Evolutionary conservation across 192 early-diverging fungal species (phyloP), one percentile per base, ranked within the genome.

Genomic region (Allomyces macrogynus): DNA sequence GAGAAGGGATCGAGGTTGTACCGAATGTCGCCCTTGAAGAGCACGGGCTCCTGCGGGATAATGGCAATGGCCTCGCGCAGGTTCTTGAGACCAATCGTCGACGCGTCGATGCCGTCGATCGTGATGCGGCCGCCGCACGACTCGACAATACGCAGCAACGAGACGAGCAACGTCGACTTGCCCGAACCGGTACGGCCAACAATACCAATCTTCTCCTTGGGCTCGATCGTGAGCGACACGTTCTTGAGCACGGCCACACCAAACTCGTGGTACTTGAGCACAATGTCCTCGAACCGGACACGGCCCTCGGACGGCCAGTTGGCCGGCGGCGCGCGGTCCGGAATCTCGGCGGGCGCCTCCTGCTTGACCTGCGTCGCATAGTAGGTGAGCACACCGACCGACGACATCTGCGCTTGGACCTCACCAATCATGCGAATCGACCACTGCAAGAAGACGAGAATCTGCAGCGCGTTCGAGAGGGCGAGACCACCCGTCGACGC

Each of bases 1-100:
- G 73, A 67, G 67, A 86, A 83, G 4, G 93, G 93, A 70, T 95
- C 92, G 23, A 95, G 71, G 74, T 97, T 97, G 61, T 77, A 85
- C 25, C 89, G 84, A 26, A 95, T 80, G 0, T 90, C 86, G 4
- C 87, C 88, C 16, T 76, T 77, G 76, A 89, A 88, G 20, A 81
- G 61, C 22, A 81, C 74, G 10, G 79, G 79, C 26, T 81, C 79
- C 69, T 97, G 94, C 11, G 94, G 92, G 63, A 97, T 95, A 26
- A 97, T 86, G 5, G 86, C 79, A 67, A 97, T 75, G 14, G 81
- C 76, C 67, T 74, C 81, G n/a, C 89, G 73, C 20, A 93, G 73
- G 49, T 85, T 78, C 7, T 76, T 73, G 0, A 91, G 75, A 5
- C 81, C 81, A 20, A 92, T 72, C 8, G 74, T 78, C 25, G 72